phyloP scores from a whole-genome alignment of 2,329 filamentous ascomycete genomes.

The Aspergillus luchuensis region DNA sequence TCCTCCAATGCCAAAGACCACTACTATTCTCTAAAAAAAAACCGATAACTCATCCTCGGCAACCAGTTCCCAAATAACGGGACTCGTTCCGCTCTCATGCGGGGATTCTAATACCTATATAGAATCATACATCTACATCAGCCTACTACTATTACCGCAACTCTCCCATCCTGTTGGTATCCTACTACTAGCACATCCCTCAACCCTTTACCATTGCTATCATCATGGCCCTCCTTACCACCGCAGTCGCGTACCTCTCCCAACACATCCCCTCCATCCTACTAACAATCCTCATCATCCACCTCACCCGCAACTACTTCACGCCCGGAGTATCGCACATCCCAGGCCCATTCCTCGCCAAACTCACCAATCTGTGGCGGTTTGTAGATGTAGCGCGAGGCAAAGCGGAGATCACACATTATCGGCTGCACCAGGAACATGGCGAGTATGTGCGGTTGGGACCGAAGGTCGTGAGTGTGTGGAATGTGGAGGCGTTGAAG shows the following conservation, averaged over 20 bases:
- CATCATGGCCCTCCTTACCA: neutral
- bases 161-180: too few species aligned
- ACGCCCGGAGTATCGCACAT: neutral
- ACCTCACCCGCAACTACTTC: neutral
- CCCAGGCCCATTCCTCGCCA: neutral
- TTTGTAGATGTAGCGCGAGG: neutral
- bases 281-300: neutral
- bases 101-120: neutral
- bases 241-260: neutral
- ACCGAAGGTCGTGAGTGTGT: conserved; percentile 26
- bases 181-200: too few species aligned
- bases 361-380: neutral
- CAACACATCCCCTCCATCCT: neutral
- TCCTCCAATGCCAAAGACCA: neutral
- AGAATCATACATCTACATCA: neutral
- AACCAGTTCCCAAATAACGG: neutral
- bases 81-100: neutral
- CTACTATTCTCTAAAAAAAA: too few species aligned
- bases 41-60: too few species aligned
- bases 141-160: too few species aligned
- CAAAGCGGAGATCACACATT: neutral
- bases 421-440: neutral
- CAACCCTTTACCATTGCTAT: too few species aligned
- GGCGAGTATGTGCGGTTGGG: neutral
- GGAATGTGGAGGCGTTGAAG: conserved; percentile 23